Conservation (phyloP, 2,329 filamentous ascomycete genomes). For the Pestalotiopsis sp. region DNA sequence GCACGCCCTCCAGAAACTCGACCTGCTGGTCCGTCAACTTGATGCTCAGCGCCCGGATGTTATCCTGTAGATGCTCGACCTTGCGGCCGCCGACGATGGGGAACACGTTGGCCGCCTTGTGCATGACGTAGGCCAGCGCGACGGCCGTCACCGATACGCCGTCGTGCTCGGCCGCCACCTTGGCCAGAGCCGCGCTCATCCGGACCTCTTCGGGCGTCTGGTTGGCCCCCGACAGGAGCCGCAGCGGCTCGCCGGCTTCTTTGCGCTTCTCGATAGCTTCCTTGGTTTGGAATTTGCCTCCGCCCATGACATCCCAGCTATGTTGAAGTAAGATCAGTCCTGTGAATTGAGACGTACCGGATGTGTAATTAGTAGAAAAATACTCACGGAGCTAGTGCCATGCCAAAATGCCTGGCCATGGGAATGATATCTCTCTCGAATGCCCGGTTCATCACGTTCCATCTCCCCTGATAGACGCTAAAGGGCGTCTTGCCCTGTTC, state of each 20-base stretch:
- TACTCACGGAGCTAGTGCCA: slow-evolving; percentile 52
- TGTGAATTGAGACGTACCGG: no score
- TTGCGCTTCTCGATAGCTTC: slow-evolving; percentile 7
- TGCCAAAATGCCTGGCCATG: slow-evolving; percentile 40
- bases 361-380: not conserved
- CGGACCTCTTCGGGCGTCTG: slow-evolving; percentile 6
- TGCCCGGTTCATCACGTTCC: slow-evolving; percentile 42
- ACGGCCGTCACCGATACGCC: slow-evolving; percentile 3
- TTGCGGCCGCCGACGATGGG: slow-evolving; percentile 52
- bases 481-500: slow-evolving; percentile 29
- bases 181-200: slow-evolving; percentile 9
- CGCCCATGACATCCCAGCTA: slow-evolving; percentile 58
- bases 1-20: slow-evolving; percentile 49
- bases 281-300: slow-evolving; percentile 47
- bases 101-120: slow-evolving; percentile 46
- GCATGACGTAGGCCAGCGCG: slow-evolving; percentile 10
- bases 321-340: not conserved
- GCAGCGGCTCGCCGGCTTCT: slow-evolving; percentile 7
- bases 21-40: slow-evolving; percentile 50
- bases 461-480: slow-evolving; percentile 44
- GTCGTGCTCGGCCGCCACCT: slow-evolving; percentile 13
- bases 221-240: not conserved
- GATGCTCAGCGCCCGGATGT: slow-evolving; percentile 53
- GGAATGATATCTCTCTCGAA: slow-evolving; percentile 47
- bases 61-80: slow-evolving; percentile 49